Base-by-base conservation (phyloP, 495 filamentous ascomycete genomes). In the Pseudevernia furfuracea region DNA sequence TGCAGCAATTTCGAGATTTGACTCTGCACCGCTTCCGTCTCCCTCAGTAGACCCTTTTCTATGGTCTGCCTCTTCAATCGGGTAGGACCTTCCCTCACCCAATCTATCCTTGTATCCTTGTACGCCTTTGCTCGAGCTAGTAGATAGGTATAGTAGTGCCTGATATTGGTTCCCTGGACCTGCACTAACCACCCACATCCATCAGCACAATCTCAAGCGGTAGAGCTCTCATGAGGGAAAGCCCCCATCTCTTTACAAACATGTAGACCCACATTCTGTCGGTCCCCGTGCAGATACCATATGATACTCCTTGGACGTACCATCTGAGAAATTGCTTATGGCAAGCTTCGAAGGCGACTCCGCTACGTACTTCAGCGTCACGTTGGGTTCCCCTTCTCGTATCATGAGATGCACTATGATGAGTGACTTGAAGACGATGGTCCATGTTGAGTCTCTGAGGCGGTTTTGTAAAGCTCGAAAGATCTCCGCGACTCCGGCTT, bases 331-430 rank as follows among this genome's bases (percentile, higher is more conserved):
- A 71, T 85, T 86, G 75, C 89, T 91, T 66, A 96, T 88, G 4
- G 92, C 90, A 61, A 97, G 83, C 75, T 88, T 86, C 66, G 87
- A 87, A 66, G 90, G 87, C 71, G 93, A 87, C 66, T 90, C 87
- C 28, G 92, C 83, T 30, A 99, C 83, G 71, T 90, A 96, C 58
- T 86, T 81, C 61, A 99, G 79, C 10, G 95, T 96, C 32, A 90
- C 89, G 73, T 97, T 90, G 48, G 84, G 84, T 73, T 93, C 90
- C 21, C 94, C 94, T 76, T 99, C 94, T 65, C 94, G 84, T 66
- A 99, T 92, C 93, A 99, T 97, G 48, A 97, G 79, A 73, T 99
- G 94, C 44, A 96, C 84, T 8, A 96, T 92, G 66, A 99, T 96
- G 61, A 99, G 81, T 60, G 87, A 84, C 76, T 99, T 99, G 85